Base-by-base conservation (phyloP, 768 basidiomycete genomes). In the Pluteus cervinus region DNA sequence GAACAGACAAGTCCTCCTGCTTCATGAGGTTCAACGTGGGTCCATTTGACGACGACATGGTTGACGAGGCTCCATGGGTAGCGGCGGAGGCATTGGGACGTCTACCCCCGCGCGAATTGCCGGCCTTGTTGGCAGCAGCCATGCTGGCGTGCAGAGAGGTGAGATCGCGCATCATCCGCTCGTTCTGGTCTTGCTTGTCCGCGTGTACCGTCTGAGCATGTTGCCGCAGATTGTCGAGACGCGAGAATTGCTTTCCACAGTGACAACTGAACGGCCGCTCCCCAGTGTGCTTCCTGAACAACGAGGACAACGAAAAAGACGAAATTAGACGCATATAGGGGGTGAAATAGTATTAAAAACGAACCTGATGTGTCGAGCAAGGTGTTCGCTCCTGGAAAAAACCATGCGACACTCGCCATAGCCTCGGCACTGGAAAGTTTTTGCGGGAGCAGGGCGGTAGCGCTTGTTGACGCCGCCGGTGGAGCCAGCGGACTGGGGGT, bases 361-460 rank as follows among this genome's bases (percentile, higher is more conserved):
- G 58, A 54, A 92, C 92, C 94, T 72, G 57, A 96, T 86, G 68
- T 98, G 94, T 51, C 94, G 73, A 43, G 93, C 91, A 4, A 98
- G 70, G 65, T 98, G 94, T 62, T 98, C 94, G 57, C 86, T 87
- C 61, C 94, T 71, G 42, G 84, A 86, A 60, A 98, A 98, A 44
- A 93, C 89, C 91, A 96, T 97, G 42, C 85, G 74, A 66, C 94
- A 98, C 34, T 92, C 89, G 49, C 90, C 91, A 57, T 85, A 97
- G 9, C 93, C 93, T 35, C 81, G 76, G 64, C 94, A 98, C 53
- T 91, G 86, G 60, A 96, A 98, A 21, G 90, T 91, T 68, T 94
- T 96, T 39, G 87, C 84, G 5, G 87, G 86, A 0, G 86, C 81
- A 4, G 86, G 82, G 11, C 88, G 74, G 54, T 86, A 87, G 31